Evolutionary conservation across 371 early-diverging fungal species (phyloP).

Genomic region (Funneliformis caledonium): DNA sequence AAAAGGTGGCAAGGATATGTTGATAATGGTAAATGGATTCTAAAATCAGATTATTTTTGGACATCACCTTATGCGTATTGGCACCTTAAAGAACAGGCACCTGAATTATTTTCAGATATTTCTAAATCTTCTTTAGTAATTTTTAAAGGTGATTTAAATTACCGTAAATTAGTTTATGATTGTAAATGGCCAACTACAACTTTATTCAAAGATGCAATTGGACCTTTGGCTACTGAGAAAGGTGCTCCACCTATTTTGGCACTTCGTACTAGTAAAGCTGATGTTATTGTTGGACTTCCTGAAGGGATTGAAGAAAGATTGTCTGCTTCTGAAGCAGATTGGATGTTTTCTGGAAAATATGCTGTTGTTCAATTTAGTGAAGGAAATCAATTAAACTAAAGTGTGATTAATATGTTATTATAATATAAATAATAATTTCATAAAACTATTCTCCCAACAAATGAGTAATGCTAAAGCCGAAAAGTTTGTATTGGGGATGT

Average conservation of each 20-base stretch:
- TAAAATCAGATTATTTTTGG: slow-evolving; percentile 84
- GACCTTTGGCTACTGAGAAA: slow-evolving; percentile 58
- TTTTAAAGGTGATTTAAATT: slow-evolving; percentile 97
- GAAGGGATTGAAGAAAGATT: slow-evolving; percentile 66
- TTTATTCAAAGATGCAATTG: slow-evolving; percentile 82
- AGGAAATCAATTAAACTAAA: not conserved
- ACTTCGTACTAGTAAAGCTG: slow-evolving; percentile 88
- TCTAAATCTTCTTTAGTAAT: slow-evolving; percentile 69
- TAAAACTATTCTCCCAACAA: no score
- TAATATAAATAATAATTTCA: no score
- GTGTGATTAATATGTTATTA: no score
- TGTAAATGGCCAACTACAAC: slow-evolving; percentile 83
- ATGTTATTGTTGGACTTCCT: slow-evolving; percentile 81
- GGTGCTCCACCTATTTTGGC: slow-evolving; percentile 67
- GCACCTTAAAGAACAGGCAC: slow-evolving; percentile 67
- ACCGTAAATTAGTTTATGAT: slow-evolving; percentile 90
- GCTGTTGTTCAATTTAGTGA: slow-evolving; percentile 65
- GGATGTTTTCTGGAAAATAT: slow-evolving; percentile 79
- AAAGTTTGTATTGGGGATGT: no score
- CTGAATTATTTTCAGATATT: slow-evolving; percentile 65
- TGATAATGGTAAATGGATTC: slow-evolving; percentile 59
- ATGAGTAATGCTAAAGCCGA: no score
- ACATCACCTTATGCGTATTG: slow-evolving; percentile 80
- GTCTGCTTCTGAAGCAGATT: slow-evolving; percentile 51
- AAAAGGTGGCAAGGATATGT: slow-evolving; percentile 73